Conservation (phyloP, 371 early-diverging fungal genomes). For the Actinomucor elegans region DNA sequence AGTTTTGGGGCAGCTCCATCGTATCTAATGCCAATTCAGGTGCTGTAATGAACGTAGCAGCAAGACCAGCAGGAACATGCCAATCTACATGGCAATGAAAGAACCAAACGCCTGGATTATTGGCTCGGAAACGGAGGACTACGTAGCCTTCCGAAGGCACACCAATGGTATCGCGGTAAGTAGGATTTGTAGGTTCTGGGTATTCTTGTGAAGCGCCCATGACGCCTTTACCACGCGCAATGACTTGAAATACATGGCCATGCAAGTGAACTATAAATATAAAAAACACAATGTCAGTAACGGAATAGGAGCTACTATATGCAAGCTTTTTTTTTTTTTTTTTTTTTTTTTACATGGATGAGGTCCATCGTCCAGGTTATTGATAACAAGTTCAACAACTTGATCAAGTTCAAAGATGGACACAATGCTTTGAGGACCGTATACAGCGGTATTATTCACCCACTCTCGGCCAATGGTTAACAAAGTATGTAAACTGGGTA, state of each 20-base stretch:
- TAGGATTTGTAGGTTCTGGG: slow-evolving; percentile 40
- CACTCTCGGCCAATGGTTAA: slow-evolving; percentile 52
- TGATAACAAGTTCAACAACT: slow-evolving; percentile 57
- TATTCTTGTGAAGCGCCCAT: slow-evolving; percentile 7
- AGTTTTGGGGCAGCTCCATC: slow-evolving; percentile 27
- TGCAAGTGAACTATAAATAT: slow-evolving; percentile 61
- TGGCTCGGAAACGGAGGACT: slow-evolving; percentile 64
- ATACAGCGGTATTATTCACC: slow-evolving; percentile 48
- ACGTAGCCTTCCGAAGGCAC: slow-evolving; percentile 54
- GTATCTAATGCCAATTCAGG: slow-evolving; percentile 41
- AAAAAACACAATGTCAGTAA: no score
- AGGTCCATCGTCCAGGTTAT: slow-evolving; percentile 49
- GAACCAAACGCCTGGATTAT: slow-evolving; percentile 69
- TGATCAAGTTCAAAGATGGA: slow-evolving; percentile 47
- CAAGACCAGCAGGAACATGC: slow-evolving; percentile 43
- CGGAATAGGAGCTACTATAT: no score
- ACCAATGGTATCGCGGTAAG: slow-evolving; percentile 63
- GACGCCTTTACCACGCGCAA: slow-evolving; percentile 38
- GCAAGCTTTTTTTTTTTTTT: no score
- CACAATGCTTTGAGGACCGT: slow-evolving; percentile 63
- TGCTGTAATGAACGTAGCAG: slow-evolving; percentile 60
- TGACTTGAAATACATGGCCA: slow-evolving; percentile 74
- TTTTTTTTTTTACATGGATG: slow-evolving; percentile 54
- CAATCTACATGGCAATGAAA: slow-evolving; percentile 38
- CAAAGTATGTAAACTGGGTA: slow-evolving; percentile 70